phyloP scores from a whole-genome alignment of 257 asterid species.

The Mitragyna speciosa region DNA sequence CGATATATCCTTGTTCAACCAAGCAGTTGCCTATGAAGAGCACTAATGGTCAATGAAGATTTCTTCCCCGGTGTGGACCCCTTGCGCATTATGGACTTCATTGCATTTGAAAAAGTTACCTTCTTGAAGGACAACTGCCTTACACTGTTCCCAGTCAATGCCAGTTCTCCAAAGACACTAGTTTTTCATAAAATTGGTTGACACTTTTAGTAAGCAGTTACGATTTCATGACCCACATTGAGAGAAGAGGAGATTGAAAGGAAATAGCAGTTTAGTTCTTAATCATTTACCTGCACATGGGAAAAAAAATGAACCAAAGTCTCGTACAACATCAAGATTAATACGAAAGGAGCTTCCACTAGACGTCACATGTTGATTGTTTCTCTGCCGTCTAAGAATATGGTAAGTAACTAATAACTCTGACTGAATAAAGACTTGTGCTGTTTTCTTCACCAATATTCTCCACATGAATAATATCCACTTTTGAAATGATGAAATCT shows the following conservation, averaged over 20 bases:
- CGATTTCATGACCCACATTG: neutral
- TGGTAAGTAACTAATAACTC: neutral
- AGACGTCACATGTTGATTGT: neutral
- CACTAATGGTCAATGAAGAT: neutral
- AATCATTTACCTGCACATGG: neutral
- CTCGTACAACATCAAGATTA: neutral
- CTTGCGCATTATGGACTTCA: too few relatives aligned
- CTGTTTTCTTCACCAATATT: constrained; percentile 59
- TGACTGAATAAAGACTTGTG: neutral
- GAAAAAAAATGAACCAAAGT: neutral
- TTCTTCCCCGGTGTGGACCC: neutral
- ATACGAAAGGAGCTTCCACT: neutral
- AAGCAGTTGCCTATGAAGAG: neutral
- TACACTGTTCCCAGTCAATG: too few relatives aligned
- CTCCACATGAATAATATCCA: constrained; percentile 81
- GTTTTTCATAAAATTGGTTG: neutral
- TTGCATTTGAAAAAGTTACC: too few relatives aligned
- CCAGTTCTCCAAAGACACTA: too few relatives aligned
- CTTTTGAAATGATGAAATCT: constrained; percentile 81
- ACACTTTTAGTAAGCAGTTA: neutral
- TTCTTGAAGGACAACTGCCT: too few relatives aligned
- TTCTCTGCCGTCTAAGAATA: neutral
- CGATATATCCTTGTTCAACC: neutral
- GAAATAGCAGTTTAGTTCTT: neutral
- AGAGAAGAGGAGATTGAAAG: too few relatives aligned